Evolutionary conservation across 2,329 filamentous ascomycete species (phyloP), one percentile per base, ranked within the genome.

Genomic region (Davidsoniella eucalypti): DNA sequence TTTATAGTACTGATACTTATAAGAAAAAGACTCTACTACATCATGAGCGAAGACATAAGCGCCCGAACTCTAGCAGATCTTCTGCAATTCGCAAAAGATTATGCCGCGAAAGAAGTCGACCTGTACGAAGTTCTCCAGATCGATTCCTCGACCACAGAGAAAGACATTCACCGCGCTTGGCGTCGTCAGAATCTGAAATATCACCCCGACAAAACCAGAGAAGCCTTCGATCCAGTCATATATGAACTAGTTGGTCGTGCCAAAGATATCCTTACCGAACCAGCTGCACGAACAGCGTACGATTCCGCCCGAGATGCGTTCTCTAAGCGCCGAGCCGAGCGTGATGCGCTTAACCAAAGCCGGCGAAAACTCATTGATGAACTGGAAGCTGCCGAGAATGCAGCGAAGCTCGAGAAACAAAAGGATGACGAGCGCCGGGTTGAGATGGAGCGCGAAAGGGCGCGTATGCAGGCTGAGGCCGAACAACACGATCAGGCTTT

Each of bases 141-240:
- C 36, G 46, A 47, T 10, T 70, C 78, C 17, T 72, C 79, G 16
- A 76, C 81, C 0, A 67, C 72, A 17, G 80, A 82, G 51, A 67
- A 77, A n/a, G 82, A 87, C 55, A 82, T 94, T 59, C 81, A 85
- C 55, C 80, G 83, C 57, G 87, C 86, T 42, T 95, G 90, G 71
- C 78, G 87, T 53, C 84, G 85, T 58, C 80, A 82, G 26, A 87
- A 87, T 3, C 71, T 94, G n/a, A 87, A 86, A 60, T 87, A 88
- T 69, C 90, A 96, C 64, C 90, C 90, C 1, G 90, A 96, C 72
- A 94, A 95, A 67, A 80, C 88, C 50, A 76, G 80, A 55, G 78
- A 76, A 48, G 68, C 73, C 37, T 86, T 82, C 58, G 86, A 92
- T 57, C 73, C 85, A 43, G 80, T 81, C 51, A 84, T 84, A 59